Evolutionary conservation across 1,284 basidiomycete species (phyloP).

Genomic region (Trametes hirsuta): DNA sequence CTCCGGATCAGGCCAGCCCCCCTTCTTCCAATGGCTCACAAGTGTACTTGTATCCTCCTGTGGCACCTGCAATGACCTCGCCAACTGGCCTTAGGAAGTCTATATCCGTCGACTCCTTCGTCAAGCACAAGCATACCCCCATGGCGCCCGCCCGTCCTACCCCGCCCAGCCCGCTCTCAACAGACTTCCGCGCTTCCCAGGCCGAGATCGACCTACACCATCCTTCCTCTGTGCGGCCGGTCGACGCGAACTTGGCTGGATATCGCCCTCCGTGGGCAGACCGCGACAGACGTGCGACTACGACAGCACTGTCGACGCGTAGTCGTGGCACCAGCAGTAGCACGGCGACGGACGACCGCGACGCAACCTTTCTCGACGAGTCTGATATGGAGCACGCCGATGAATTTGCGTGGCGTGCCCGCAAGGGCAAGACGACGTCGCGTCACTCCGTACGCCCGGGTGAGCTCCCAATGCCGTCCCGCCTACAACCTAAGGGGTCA

Average conservation of each 20-base stretch:
- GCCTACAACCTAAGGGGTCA: slow-evolving; percentile 46
- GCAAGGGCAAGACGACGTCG: slow-evolving; percentile 31
- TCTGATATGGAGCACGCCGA: slow-evolving; percentile 60
- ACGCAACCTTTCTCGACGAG: slow-evolving; percentile 44
- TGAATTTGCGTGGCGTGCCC: slow-evolving; percentile 30
- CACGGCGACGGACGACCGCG: slow-evolving; percentile 45
- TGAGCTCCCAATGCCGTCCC: slow-evolving; percentile 58
- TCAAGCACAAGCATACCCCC: slow-evolving; percentile 46
- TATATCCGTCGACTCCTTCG: slow-evolving; percentile 75
- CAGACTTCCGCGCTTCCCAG: slow-evolving; percentile 24
- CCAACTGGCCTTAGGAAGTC: slow-evolving; percentile 63
- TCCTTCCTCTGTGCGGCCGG: slow-evolving; percentile 10
- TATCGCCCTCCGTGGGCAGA: slow-evolving; percentile 35
- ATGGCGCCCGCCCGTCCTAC: slow-evolving; percentile 40
- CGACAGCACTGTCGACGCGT: slow-evolving; percentile 38
- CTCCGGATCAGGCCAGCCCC: slow-evolving; percentile 31
- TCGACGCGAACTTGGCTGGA: slow-evolving; percentile 7
- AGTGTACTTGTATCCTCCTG: slow-evolving; percentile 27
- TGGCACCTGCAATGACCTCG: slow-evolving; percentile 28
- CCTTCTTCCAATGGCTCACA: slow-evolving; percentile 26
- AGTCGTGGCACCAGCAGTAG: slow-evolving; percentile 60
- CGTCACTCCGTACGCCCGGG: slow-evolving; percentile 45
- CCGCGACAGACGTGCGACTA: slow-evolving; percentile 38
- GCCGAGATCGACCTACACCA: slow-evolving; percentile 15
- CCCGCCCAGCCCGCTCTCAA: slow-evolving; percentile 30